Conservation (phyloP, 176 grass and related monocot genomes). For the Aechmea fasciata region DNA sequence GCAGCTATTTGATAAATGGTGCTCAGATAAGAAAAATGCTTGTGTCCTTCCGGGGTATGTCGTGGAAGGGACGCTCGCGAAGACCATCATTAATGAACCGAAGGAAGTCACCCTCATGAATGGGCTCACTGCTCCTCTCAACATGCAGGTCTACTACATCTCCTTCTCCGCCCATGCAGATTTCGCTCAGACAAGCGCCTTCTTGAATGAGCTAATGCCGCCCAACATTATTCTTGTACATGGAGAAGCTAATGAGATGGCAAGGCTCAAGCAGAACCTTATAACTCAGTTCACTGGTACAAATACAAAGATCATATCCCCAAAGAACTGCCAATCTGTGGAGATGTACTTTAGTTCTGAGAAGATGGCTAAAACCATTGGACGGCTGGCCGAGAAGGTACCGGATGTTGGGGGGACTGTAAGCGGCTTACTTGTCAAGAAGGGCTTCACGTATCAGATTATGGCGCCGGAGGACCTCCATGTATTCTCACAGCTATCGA, state of each 20-base stretch:
- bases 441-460: constrained; percentile 91
- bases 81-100: constrained; percentile 86
- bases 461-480: constrained; percentile 92
- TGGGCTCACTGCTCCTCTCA: constrained; percentile 72
- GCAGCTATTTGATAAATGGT: constrained; percentile 95
- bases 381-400: constrained; percentile 64
- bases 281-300: constrained; percentile 61
- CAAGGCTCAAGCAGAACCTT: constrained; percentile 83
- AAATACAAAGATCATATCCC: constrained; percentile 63
- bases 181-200: constrained; percentile 78
- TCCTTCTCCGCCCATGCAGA: constrained; percentile 96
- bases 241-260: constrained; percentile 95
- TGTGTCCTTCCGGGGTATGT: constrained; percentile 95
- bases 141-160: constrained; percentile 90
- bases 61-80: constrained; percentile 81
- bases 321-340: constrained; percentile 88
- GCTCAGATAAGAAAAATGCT: constrained; percentile 80
- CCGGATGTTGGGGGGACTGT: constrained; percentile 53
- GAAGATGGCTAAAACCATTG: constrained; percentile 92
- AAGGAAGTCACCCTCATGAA: constrained; percentile 93
- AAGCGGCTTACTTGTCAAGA: constrained; percentile 78
- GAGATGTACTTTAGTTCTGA: constrained; percentile 85
- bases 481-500: constrained; percentile 74
- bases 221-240: constrained; percentile 96
- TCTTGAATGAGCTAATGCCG: constrained; percentile 69